phyloP scores from a whole-genome alignment of 805 yeast species.

The Starmerella kuoi region DNA sequence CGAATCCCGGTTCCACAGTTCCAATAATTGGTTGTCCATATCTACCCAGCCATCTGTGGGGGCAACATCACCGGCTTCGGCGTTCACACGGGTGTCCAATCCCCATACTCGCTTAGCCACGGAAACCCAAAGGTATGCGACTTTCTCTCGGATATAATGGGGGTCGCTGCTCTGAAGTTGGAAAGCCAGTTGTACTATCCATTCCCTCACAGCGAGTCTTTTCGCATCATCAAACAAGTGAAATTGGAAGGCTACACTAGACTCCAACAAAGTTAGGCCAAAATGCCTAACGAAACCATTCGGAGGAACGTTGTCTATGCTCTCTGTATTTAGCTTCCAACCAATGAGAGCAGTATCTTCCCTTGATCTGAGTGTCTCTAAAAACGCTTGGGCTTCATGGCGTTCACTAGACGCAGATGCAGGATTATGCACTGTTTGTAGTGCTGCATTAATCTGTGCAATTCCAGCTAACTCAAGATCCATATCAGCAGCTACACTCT shows the following conservation, averaged over 20 bases:
- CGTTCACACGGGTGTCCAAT: slow-evolving; percentile 25
- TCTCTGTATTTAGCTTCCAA: slow-evolving; percentile 43
- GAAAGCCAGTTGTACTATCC: slow-evolving; percentile 71
- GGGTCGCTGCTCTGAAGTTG: slow-evolving; percentile 59
- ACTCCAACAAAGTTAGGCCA: slow-evolving; percentile 69
- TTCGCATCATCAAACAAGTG: slow-evolving; percentile 46
- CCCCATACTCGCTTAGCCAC: slow-evolving; percentile 92
- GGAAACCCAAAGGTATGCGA: slow-evolving; percentile 83
- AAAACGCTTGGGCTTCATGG: slow-evolving; percentile 46
- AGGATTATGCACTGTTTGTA: slow-evolving; percentile 38
- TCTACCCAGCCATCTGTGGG: slow-evolving; percentile 56
- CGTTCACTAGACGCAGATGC: slow-evolving; percentile 29
- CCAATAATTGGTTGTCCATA: slow-evolving; percentile 69
- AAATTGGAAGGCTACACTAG: slow-evolving; percentile 49
- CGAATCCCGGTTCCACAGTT: slow-evolving; percentile 55
- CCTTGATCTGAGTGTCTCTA: slow-evolving; percentile 63
- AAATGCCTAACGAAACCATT: slow-evolving; percentile 72
- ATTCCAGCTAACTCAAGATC: background rate
- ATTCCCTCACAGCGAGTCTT: slow-evolving; percentile 56
- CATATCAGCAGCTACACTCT: background rate
- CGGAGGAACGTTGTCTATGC: slow-evolving; percentile 11
- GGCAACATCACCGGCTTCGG: slow-evolving; percentile 23
- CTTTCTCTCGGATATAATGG: slow-evolving; percentile 76
- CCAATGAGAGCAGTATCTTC: slow-evolving; percentile 90
- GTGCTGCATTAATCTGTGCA: slow-evolving; percentile 49